Evolutionary conservation across 1,139 yeast genomes (phyloP).

Genomic region (Pichia sp.): DNA sequence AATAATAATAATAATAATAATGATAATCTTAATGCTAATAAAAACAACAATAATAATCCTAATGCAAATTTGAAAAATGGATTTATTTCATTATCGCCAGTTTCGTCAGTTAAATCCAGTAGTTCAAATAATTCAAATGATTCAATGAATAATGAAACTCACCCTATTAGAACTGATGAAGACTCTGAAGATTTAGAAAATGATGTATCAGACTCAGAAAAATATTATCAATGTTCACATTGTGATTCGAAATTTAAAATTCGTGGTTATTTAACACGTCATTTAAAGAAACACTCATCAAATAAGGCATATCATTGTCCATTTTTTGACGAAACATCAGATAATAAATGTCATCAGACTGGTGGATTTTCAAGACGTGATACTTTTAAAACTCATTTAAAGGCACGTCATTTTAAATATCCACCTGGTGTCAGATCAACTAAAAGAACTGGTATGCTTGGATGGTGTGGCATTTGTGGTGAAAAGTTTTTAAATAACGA

Average conservation of each 20-base stretch:
- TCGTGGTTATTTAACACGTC: constrained; percentile 88
- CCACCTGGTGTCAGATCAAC: constrained; percentile 80
- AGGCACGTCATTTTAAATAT: constrained; percentile 84
- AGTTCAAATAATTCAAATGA: constrained; percentile 6
- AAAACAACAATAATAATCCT: background rate
- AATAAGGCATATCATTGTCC: constrained; percentile 90
- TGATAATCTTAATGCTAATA: background rate
- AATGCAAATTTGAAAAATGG: constrained; percentile 17
- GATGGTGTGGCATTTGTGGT: constrained; percentile 81
- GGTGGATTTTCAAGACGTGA: constrained; percentile 96
- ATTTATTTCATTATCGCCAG: constrained; percentile 27
- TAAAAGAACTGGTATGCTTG: constrained; percentile 61
- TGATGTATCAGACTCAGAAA: constrained; percentile 13
- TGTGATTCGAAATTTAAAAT: constrained; percentile 79
- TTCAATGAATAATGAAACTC: background rate
- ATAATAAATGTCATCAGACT: constrained; percentile 74
- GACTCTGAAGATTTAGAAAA: constrained; percentile 12
- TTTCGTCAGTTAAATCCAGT: constrained; percentile 27
- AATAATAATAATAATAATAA: constrained; percentile 16
- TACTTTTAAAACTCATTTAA: constrained; percentile 90
- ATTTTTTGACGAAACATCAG: constrained; percentile 52
- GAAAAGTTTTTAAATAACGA: constrained; percentile 68
- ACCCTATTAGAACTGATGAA: too few species aligned
- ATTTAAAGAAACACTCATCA: constrained; percentile 81
- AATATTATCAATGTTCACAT: constrained; percentile 46